Evolutionary conservation across 108 stramenopile genomes (phyloP), one percentile per base, ranked within the genome.

Genomic region (Cyclotella atomus): DNA sequence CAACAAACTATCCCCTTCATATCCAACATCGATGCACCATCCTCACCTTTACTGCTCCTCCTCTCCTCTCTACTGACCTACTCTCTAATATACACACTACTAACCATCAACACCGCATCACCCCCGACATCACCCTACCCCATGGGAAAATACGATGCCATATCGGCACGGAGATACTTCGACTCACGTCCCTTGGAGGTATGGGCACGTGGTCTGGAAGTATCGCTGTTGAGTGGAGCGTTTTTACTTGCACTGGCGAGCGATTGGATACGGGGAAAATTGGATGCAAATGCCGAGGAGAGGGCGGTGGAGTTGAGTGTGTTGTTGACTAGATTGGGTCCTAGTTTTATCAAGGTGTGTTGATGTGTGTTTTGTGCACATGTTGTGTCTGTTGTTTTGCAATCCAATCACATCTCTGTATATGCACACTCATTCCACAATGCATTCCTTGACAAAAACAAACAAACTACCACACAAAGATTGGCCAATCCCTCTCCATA

Each of bases 401-500:
- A n/a, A n/a, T n/a, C n/a, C n/a, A n/a, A n/a, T n/a, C n/a, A n/a
- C n/a, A n/a, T n/a, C n/a, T n/a, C n/a, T n/a, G n/a, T n/a, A n/a
- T n/a, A n/a, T n/a, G n/a, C n/a, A n/a, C n/a, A n/a, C n/a, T n/a
- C n/a, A n/a, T n/a, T n/a, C n/a, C n/a, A n/a, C n/a, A n/a, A n/a
- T n/a, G n/a, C n/a, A n/a, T n/a, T n/a, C n/a, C n/a, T n/a, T n/a
- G n/a, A n/a, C n/a, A n/a, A n/a, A n/a, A n/a, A n/a, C n/a, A n/a
- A n/a, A n/a, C n/a, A n/a, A n/a, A n/a, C n/a, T n/a, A n/a, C n/a
- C n/a, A n/a, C n/a, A n/a, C n/a, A n/a, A 7, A 65, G 64, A 83
- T 98, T 53, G 98, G 98, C n/a, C 98, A 98, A 79, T 91, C 93
- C 6, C 79, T 98, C 14, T 93, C 92, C 1, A 97, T 96, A 36